A percentile compares a stretch with the other conserved stretches of the same genome.
These are phyloP conservation scores for Naganishia randhawae DNA, from an alignment of 768 basidiomycete genomes.

Conservation along the genomic window DNA sequence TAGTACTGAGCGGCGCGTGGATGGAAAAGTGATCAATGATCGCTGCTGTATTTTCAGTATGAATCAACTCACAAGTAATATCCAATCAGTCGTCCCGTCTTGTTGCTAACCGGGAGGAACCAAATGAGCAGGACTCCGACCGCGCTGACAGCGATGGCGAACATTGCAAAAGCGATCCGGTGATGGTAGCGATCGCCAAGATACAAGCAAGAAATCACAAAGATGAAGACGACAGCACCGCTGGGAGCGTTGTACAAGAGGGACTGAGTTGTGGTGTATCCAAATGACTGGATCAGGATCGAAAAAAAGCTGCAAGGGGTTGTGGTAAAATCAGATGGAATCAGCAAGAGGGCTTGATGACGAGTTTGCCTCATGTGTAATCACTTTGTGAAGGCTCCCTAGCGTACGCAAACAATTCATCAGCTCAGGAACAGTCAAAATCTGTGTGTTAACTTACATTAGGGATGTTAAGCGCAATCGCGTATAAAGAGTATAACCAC, in stretches of 20 bases:
- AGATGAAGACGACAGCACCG: conserved; percentile 26
- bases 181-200: conserved; percentile 14
- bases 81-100: conserved; percentile 28
- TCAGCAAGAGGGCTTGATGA: background rate
- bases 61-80: conserved; percentile 29
- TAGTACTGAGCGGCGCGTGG: background rate
- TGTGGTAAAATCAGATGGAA: background rate
- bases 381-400: conserved; percentile 15
- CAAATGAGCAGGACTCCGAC: conserved; percentile 31
- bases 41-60: background rate
- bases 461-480: conserved; percentile 24
- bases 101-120: conserved; percentile 18
- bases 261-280: conserved; percentile 19
- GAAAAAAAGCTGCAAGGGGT: conserved; percentile 23
- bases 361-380: background rate
- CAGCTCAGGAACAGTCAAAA: background rate
- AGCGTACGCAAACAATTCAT: background rate
- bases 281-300: conserved; percentile 28
- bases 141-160: conserved; percentile 11
- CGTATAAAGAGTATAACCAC: conserved; percentile 29
- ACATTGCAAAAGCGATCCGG: conserved; percentile 22
- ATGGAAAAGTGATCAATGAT: background rate
- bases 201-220: conserved; percentile 24
- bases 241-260: conserved; percentile 25
- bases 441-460: conserved; percentile 2